Evolutionary conservation across 805 yeast genomes (phyloP).

Genomic region (Saccharomycopsis microspora): DNA sequence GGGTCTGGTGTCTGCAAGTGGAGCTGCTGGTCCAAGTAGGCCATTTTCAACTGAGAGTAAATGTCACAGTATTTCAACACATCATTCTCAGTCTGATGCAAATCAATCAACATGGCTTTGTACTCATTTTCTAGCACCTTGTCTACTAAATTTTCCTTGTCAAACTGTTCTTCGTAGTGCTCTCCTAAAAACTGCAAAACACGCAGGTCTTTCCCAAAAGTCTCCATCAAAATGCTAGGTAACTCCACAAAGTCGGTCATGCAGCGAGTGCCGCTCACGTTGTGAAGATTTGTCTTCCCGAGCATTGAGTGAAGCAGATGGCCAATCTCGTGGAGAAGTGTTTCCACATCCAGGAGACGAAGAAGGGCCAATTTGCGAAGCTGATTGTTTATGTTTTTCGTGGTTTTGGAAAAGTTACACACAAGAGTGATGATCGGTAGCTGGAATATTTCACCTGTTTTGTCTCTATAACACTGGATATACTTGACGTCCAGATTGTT

Average conservation of each 20-base stretch:
- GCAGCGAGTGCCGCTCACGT: conserved; percentile 90
- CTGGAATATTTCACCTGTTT: conserved; percentile 48
- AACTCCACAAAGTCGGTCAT: conserved; percentile 93
- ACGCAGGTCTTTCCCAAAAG: conserved; percentile 71
- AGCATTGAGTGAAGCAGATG: conserved; percentile 98
- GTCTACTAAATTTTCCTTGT: neutral
- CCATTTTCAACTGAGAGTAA: conserved; percentile 82
- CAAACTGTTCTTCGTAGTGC: conserved; percentile 33
- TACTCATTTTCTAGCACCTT: neutral
- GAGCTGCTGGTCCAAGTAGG: conserved; percentile 72
- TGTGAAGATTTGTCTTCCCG: conserved; percentile 83
- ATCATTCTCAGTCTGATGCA: conserved; percentile 38
- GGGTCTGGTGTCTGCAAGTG: conserved; percentile 33
- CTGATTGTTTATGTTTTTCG: conserved; percentile 22
- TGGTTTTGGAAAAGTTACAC: conserved; percentile 56
- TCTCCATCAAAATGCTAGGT: conserved; percentile 95
- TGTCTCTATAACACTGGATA: conserved; percentile 15
- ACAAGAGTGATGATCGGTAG: conserved; percentile 83
- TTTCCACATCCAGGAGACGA: conserved; percentile 73
- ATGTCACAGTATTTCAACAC: conserved; percentile 60
- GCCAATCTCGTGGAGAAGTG: conserved; percentile 97
- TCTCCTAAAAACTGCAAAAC: conserved; percentile 64
- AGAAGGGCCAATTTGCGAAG: conserved; percentile 41
- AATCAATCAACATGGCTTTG: conserved; percentile 5
- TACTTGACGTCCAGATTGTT: conserved; percentile 4